phyloP scores from a whole-genome alignment of 805 yeast species.

The Myxozyma vanderwaltii region DNA sequence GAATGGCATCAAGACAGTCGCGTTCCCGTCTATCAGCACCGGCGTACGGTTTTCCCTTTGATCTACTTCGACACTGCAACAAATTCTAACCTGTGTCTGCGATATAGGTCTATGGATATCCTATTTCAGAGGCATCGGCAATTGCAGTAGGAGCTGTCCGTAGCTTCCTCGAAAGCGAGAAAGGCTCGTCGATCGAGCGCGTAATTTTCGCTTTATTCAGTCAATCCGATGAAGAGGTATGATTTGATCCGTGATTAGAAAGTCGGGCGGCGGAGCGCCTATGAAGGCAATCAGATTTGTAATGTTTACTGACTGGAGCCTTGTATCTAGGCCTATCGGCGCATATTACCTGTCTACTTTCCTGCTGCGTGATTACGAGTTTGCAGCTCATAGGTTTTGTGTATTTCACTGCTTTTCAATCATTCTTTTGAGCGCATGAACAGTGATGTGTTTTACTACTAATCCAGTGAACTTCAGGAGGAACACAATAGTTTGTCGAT shows the following conservation, averaged over 20 bases:
- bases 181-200: slow-evolving; percentile 16
- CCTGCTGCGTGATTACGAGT: slow-evolving; percentile 1
- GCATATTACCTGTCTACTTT: background rate
- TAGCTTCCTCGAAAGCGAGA: slow-evolving; percentile 11
- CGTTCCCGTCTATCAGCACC: slow-evolving; percentile 33
- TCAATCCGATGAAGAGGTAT: slow-evolving; percentile 20
- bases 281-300: background rate
- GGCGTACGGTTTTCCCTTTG: slow-evolving; percentile 19
- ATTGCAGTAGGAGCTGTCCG: slow-evolving; percentile 22
- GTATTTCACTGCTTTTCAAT: too few species aligned
- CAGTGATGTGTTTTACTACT: too few species aligned
- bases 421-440: too few species aligned
- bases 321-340: background rate
- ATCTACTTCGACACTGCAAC: background rate
- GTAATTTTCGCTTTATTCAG: slow-evolving; percentile 28
- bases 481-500: too few species aligned
- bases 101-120: slow-evolving; percentile 26
- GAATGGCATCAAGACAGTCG: slow-evolving; percentile 18
- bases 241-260: too few species aligned
- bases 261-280: too few species aligned
- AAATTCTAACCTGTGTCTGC: background rate
- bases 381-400: too few species aligned
- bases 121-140: slow-evolving; percentile 13
- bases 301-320: background rate
- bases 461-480: too few species aligned